Percentiles rank a stretch among this genome's conserved stretches.
Evolutionary conservation across 306 rosid species (phyloP).

Genomic region (Gastrolobium villosum): DNA sequence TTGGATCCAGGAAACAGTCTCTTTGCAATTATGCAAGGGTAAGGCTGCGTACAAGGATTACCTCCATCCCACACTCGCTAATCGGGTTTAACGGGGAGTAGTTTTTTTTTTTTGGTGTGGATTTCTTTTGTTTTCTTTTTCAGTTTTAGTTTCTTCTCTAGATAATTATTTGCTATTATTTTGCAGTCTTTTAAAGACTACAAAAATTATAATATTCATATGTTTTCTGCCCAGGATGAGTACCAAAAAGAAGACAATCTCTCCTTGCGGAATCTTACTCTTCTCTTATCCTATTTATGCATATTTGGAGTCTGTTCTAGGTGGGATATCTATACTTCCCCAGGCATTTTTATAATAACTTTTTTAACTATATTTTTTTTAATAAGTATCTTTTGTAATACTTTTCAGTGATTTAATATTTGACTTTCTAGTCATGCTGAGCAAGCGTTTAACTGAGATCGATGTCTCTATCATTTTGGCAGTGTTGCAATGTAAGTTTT

Average conservation of each 20-base stretch:
- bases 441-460: slow-evolving; percentile 77
- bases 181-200: slow-evolving; percentile 31
- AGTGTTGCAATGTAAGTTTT: slow-evolving; percentile 77
- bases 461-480: slow-evolving; percentile 90
- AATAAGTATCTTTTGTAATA: slow-evolving; percentile 50
- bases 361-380: slow-evolving; percentile 38
- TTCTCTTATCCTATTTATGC: slow-evolving; percentile 80
- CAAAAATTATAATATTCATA: slow-evolving; percentile 22
- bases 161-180: slow-evolving; percentile 18
- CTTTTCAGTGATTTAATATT: slow-evolving; percentile 84
- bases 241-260: slow-evolving; percentile 81
- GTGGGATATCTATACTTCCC: slow-evolving; percentile 50
- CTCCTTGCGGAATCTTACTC: slow-evolving; percentile 86
- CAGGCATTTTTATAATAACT: slow-evolving; percentile 22
- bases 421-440: slow-evolving; percentile 79
- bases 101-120: slow-evolving; percentile 18
- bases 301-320: slow-evolving; percentile 89
- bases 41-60: no score
- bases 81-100: no score
- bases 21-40: no score
- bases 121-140: slow-evolving; percentile 20
- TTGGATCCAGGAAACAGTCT: no score
- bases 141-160: slow-evolving; percentile 42
- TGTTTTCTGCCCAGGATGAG: slow-evolving; percentile 69
- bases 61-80: no score